Percentiles rank a stretch among this genome's conserved stretches.
Evolutionary conservation across 345 rosid species (phyloP).

Genomic region (Clausena lansium): DNA sequence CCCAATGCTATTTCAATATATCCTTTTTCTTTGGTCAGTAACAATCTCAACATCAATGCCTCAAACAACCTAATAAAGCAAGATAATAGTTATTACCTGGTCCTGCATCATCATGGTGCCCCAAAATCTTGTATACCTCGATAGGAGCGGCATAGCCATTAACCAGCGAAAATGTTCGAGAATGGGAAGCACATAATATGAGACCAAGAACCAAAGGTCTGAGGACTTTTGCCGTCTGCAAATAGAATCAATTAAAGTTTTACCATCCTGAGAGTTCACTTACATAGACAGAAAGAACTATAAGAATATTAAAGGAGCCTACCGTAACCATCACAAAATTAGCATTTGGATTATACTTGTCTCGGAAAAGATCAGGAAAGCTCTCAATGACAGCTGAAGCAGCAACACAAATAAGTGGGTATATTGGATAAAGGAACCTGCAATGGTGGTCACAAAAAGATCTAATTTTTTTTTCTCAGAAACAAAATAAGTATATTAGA

Average conservation of each 20-base stretch:
- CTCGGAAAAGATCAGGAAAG: constrained; percentile 84
- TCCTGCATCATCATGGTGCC: constrained; percentile 84
- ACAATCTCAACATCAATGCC: not conserved
- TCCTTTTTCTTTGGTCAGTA: not conserved
- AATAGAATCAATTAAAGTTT: constrained; percentile 1
- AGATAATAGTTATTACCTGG: constrained; percentile 39
- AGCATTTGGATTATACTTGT: constrained; percentile 50
- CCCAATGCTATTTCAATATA: not conserved
- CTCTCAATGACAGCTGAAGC: constrained; percentile 95
- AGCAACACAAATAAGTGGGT: constrained; percentile 92
- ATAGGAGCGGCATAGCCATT: constrained; percentile 87
- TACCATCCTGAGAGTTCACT: not conserved
- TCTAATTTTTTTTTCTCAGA: not conserved
- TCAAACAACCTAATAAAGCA: not conserved
- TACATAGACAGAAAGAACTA: not conserved
- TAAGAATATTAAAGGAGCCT: constrained; percentile 21
- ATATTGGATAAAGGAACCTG: constrained; percentile 96
- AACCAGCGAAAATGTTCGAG: constrained; percentile 81
- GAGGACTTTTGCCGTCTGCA: constrained; percentile 72
- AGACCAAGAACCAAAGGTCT: constrained; percentile 74
- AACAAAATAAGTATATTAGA: too few relatives aligned
- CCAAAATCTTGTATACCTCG: constrained; percentile 80
- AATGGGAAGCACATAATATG: constrained; percentile 81
- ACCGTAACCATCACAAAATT: constrained; percentile 56
- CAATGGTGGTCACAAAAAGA: constrained; percentile 15